Base-by-base conservation (phyloP, 495 filamentous ascomycete genomes). In the Penicillium atrosanguineum region DNA sequence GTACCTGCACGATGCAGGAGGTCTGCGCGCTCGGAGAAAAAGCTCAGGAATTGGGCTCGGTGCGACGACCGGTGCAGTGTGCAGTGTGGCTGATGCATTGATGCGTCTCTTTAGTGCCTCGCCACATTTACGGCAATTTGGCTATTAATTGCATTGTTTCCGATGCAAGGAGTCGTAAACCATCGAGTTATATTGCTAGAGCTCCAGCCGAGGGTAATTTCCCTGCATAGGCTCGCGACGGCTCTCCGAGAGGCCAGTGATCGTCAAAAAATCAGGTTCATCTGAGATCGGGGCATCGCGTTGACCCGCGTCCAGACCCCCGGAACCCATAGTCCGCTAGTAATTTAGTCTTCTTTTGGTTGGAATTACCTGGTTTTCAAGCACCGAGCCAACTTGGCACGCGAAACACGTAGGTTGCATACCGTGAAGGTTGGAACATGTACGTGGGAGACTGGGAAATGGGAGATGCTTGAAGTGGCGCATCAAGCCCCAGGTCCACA, bases 1-100 rank as follows among this genome's bases (percentile, higher is more conserved):
- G 31, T 34, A 34, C 43, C 57, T 66, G 60, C 63, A 63, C 57
- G 46, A 60, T 55, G 60, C 60, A 65, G 60, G 60, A 65, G 60
- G 53, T 25, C 49, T 63, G 60, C 55, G 57, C 29, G 20, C 18
- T 61, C 63, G 63, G 60, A 63, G 53, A 58, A 55, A 56, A 54
- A 53, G 25, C 28, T 51, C 25, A 15, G 48, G 41, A 14, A 50
- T 52, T 43, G 47, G 47, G 47, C n/a, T 46, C 37, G 37, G 44
- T 48, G 47, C 43, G 34, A 25, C 21, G 52, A 29, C n/a, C 25
- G 28, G 42, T 19, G 23, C 23, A 23, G 23, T 23, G 23, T 45
- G 26, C 52, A 37, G 42, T 16, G 48, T 46, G 47, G 53, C 48
- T 54, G 51, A 36, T 12, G 42, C 5, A 31, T 25, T 54, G 51